Conservation (phyloP, 208 protist species). For the Spongospora subterranea region DNA sequence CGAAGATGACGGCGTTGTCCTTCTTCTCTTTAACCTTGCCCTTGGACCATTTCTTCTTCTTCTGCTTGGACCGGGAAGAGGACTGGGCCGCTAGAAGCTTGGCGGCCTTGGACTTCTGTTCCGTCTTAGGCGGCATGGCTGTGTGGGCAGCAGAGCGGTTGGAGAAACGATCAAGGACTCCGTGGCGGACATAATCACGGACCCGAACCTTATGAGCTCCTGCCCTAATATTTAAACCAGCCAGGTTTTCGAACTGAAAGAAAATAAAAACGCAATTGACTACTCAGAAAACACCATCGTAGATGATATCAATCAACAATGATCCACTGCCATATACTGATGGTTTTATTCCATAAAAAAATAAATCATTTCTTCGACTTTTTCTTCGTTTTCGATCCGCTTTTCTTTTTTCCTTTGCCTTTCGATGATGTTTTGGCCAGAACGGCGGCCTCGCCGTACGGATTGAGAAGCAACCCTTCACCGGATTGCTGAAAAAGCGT, state of each 20-base stretch:
- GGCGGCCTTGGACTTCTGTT: constrained; percentile 57
- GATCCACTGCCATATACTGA: too few relatives aligned
- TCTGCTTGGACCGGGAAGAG: constrained; percentile 39
- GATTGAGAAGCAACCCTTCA: background rate
- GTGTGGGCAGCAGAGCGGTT: background rate
- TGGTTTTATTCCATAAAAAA: too few relatives aligned
- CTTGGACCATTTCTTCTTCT: constrained; percentile 81
- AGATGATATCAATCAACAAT: too few relatives aligned
- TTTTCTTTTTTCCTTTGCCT: background rate
- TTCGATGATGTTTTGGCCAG: background rate
- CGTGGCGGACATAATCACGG: background rate
- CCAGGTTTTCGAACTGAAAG: too few relatives aligned
- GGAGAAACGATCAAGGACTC: background rate
- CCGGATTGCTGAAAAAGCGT: background rate
- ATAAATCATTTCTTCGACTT: background rate
- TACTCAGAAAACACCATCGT: too few relatives aligned
- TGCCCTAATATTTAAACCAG: too few relatives aligned
- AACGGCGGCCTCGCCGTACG: background rate
- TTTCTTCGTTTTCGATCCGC: background rate
- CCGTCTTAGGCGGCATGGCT: constrained; percentile 42
- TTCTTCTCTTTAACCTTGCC: constrained; percentile 81
- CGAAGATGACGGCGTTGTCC: constrained; percentile 79
- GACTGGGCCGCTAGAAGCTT: constrained; percentile 54
- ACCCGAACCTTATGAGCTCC: too few relatives aligned
- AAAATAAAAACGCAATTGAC: too few relatives aligned